A percentile compares a stretch with the other conserved stretches of the same genome.
phyloP scores from a whole-genome alignment of 2,329 filamentous ascomycete genomes.

The Emmonsiellopsis sp. region DNA sequence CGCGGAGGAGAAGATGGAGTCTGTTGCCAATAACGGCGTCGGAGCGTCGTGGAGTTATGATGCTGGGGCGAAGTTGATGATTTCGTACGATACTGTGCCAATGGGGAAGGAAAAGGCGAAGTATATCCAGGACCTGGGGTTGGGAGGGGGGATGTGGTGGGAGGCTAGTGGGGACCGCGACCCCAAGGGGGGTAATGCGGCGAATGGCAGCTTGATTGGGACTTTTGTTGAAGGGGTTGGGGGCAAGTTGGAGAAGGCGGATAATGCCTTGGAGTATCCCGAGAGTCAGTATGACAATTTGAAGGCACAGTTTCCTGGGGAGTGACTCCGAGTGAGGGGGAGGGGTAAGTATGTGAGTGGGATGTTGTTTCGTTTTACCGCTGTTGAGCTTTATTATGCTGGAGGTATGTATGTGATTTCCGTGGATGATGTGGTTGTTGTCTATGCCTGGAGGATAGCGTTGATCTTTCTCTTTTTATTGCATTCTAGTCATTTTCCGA shows the following conservation, averaged over 20 bases:
- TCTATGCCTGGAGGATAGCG: too few relatives aligned
- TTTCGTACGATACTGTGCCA: constrained; percentile 58
- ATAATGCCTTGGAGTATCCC: constrained; percentile 29
- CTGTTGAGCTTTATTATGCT: constrained; percentile 3
- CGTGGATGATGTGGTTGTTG: too few relatives aligned
- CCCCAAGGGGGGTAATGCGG: constrained; percentile 34
- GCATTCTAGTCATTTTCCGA: too few relatives aligned
- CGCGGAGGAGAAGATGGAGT: constrained; percentile 56
- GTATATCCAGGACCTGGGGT: constrained; percentile 55
- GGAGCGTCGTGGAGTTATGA: constrained; percentile 73
- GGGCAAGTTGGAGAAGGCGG: constrained; percentile 26
- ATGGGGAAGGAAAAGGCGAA: constrained; percentile 61
- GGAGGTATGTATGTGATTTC: neutral
- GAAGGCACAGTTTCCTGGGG: constrained; percentile 19
- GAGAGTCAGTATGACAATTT: constrained; percentile 35
- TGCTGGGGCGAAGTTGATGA: constrained; percentile 51
- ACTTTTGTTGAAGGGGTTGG: constrained; percentile 37
- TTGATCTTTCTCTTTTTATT: too few relatives aligned
- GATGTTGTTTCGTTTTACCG: constrained; percentile 4
- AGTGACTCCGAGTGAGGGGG: too few relatives aligned
- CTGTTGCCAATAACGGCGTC: constrained; percentile 31
- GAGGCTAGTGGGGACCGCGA: constrained; percentile 72
- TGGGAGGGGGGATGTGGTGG: constrained; percentile 97
- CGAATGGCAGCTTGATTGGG: constrained; percentile 56
- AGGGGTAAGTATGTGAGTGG: neutral